Conservation (phyloP, 163 green algal genomes). For the Chlorella variabilis region DNA sequence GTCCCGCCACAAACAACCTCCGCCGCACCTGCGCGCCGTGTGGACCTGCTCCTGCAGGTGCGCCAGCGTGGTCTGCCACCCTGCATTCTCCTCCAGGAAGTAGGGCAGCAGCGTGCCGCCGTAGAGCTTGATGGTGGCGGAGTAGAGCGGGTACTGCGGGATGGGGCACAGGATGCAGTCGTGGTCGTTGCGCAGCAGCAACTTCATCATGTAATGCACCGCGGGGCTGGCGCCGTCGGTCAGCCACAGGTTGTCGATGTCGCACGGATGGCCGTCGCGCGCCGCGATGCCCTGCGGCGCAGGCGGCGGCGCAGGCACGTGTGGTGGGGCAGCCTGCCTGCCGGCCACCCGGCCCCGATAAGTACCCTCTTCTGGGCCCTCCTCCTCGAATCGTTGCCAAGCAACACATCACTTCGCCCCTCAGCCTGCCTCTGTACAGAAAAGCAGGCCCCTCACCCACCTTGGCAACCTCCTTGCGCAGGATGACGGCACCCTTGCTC, state of each 20-base stretch:
- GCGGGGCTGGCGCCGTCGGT: conserved; percentile 83
- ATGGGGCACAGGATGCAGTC: conserved; percentile 91
- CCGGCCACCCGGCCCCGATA: too few species aligned
- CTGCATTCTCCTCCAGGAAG: conserved; percentile 77
- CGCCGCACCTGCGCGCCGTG: conserved; percentile 25
- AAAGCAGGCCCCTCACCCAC: background rate
- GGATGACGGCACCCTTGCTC: conserved; percentile 72
- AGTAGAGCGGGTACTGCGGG: conserved; percentile 89
- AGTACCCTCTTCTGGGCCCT: too few species aligned
- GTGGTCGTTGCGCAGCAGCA: conserved; percentile 72
- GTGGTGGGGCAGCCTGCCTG: too few species aligned
- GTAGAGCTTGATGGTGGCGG: conserved; percentile 53
- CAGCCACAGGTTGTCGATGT: conserved; percentile 83
- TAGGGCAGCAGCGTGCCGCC: conserved; percentile 83
- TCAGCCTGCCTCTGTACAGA: too few species aligned
- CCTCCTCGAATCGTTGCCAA: too few species aligned
- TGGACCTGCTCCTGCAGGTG: conserved; percentile 55
- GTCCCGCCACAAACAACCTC: too few species aligned
- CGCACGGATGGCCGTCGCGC: conserved; percentile 76
- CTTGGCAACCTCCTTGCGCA: conserved; percentile 74
- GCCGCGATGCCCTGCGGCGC: conserved; percentile 72
- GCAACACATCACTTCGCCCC: too few species aligned
- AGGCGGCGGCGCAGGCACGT: conserved; percentile 48
- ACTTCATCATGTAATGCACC: conserved; percentile 73
- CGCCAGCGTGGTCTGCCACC: conserved; percentile 74